Evolutionary conservation across 805 yeast species (phyloP).

Genomic region (Ogataea neopini): DNA sequence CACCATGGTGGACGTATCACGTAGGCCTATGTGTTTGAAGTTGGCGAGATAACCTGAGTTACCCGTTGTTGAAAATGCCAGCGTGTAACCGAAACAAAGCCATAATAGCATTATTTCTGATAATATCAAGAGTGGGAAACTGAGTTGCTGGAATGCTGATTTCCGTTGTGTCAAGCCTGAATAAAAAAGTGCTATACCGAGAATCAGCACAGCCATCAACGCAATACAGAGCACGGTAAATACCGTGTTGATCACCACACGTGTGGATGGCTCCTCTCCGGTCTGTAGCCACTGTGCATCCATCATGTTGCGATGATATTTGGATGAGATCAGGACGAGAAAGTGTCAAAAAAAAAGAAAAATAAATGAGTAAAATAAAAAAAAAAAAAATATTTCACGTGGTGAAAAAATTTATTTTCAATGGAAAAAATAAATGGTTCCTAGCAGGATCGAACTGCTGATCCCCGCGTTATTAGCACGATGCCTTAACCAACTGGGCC

Average conservation of each 20-base stretch:
- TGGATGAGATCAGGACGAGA: background rate
- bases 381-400: background rate
- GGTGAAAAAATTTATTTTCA: background rate
- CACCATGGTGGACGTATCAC: constrained; percentile 42
- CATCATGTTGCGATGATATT: background rate
- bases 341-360: background rate
- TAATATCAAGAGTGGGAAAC: constrained; percentile 69
- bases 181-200: constrained; percentile 84
- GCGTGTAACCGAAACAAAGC: constrained; percentile 91
- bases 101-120: constrained; percentile 74
- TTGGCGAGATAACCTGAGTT: constrained; percentile 69
- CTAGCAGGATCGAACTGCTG: constrained; percentile 89
- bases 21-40: constrained; percentile 70
- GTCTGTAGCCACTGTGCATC: background rate
- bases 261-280: background rate
- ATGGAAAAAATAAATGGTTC: constrained; percentile 50
- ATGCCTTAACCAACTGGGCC: constrained; percentile 48
- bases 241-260: constrained; percentile 15
- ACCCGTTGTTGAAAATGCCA: constrained; percentile 77
- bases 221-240: constrained; percentile 55
- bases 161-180: constrained; percentile 84
- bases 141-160: constrained; percentile 74
- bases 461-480: constrained; percentile 53
- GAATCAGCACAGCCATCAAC: constrained; percentile 76
- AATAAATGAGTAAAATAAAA: background rate